Percentiles rank a stretch among this genome's conserved stretches.
phyloP scores from a whole-genome alignment of 2,329 filamentous ascomycete species.

The Ascochyta viciae-villosae region DNA sequence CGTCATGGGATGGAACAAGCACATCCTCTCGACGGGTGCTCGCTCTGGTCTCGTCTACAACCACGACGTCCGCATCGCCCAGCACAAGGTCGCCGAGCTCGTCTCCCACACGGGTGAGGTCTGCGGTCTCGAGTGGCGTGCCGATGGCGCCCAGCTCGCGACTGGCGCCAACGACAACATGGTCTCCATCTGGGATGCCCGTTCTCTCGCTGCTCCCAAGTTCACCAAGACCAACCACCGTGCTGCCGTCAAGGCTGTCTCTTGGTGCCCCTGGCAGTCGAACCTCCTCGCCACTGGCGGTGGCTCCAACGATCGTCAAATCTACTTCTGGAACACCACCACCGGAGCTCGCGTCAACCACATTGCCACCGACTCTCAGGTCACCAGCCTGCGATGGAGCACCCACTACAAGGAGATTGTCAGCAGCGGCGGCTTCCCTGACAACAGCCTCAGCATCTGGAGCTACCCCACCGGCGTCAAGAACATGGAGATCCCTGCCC shows the following conservation, averaged over 20 bases:
- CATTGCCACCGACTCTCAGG: conserved; percentile 97
- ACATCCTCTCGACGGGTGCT: conserved; percentile 92
- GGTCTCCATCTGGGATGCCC: conserved; percentile 98
- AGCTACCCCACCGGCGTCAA: conserved; percentile 96
- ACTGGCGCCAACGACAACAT: conserved; percentile 99
- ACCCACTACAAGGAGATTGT: conserved; percentile 97
- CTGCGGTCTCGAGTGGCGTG: conserved; percentile 96
- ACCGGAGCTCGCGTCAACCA: conserved; percentile 97
- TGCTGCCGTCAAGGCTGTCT: conserved; percentile 95
- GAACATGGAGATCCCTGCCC: conserved; percentile 96
- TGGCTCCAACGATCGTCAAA: conserved; percentile 94
- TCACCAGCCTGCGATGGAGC: conserved; percentile 95
- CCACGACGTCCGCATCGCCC: conserved; percentile 95
- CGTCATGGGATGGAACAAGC: conserved; percentile 99
- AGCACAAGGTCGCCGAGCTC: conserved; percentile 98
- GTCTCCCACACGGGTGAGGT: conserved; percentile 97
- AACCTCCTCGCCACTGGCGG: conserved; percentile 96
- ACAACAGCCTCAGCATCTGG: conserved; percentile 99
- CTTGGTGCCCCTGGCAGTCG: conserved; percentile 99
- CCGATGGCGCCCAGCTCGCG: conserved; percentile 94
- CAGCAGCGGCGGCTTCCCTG: conserved; percentile 96
- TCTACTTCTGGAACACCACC: conserved; percentile 99
- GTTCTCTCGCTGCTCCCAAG: conserved; percentile 90
- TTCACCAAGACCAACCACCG: conserved; percentile 99
- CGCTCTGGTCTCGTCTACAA: conserved; percentile 96